Percentiles rank a stretch among this genome's conserved stretches.
These are phyloP conservation scores for Bryopsis sp. DNA, from an alignment of 139 green algal genomes.

Conservation along the genomic window DNA sequence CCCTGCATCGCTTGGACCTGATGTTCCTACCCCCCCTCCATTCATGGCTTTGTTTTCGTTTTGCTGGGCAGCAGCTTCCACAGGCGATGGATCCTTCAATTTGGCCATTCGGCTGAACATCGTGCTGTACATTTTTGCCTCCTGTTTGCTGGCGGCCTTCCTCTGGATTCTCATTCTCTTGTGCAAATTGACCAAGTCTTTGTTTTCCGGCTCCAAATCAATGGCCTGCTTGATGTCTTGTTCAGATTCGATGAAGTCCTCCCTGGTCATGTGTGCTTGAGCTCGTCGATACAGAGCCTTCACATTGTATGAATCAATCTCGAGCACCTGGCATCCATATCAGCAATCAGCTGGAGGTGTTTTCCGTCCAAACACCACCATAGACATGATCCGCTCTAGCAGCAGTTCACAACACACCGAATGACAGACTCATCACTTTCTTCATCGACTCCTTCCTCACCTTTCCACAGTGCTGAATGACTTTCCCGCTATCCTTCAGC, in stretches of 20 bases:
- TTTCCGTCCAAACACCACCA: no score
- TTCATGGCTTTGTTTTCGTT: no score
- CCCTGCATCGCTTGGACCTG: no score
- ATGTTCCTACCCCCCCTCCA: no score
- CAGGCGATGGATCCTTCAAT: slow-evolving; percentile 14
- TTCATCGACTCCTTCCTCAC: no score
- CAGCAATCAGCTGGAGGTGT: no score
- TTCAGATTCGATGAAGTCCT: slow-evolving; percentile 72
- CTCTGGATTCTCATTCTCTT: slow-evolving; percentile 29
- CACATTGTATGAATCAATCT: slow-evolving; percentile 70
- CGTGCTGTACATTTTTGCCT: slow-evolving; percentile 48
- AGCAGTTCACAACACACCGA: no score
- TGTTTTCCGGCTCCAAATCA: slow-evolving; percentile 37
- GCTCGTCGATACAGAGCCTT: slow-evolving; percentile 91
- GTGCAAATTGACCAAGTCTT: slow-evolving; percentile 39
- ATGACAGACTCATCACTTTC: no score
- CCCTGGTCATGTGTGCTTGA: slow-evolving; percentile 47
- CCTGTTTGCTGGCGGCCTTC: slow-evolving; percentile 47
- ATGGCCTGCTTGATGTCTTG: slow-evolving; percentile 57
- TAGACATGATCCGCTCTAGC: no score
- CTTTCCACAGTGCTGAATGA: slow-evolving; percentile 45
- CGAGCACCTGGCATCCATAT: slow-evolving; percentile 57
- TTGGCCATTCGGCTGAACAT: slow-evolving; percentile 48
- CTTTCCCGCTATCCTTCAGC: slow-evolving; percentile 46
- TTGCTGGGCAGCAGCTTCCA: no score